Conservation (phyloP, 768 basidiomycete species). For the Scleroderma citrinum region DNA sequence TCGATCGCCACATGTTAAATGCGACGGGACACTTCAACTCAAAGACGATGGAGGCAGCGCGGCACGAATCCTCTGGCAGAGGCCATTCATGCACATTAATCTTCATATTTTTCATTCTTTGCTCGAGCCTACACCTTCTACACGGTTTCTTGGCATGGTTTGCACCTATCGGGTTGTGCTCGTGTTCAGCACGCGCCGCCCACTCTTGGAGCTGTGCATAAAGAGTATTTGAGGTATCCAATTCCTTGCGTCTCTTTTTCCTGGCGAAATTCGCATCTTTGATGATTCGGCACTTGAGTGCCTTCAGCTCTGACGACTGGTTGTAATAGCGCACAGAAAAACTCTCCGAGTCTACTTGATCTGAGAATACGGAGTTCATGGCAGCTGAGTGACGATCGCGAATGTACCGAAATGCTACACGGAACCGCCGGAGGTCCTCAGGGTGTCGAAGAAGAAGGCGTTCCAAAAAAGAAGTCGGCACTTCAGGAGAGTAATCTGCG, state of each 20-base stretch:
- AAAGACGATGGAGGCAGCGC: no score
- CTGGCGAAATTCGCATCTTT: slow-evolving; percentile 10
- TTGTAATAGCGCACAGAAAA: slow-evolving; percentile 34
- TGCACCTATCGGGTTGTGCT: background rate
- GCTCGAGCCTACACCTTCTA: slow-evolving; percentile 24
- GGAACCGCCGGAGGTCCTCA: slow-evolving; percentile 23
- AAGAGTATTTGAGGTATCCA: slow-evolving; percentile 11
- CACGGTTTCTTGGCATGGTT: background rate
- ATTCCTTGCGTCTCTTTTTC: background rate
- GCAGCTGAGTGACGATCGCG: slow-evolving; percentile 20
- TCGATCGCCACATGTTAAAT: slow-evolving; percentile 43
- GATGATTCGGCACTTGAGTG: slow-evolving; percentile 28
- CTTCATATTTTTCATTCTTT: slow-evolving; percentile 14
- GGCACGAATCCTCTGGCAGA: no score
- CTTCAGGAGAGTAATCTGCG: no score
- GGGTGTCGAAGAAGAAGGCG: slow-evolving; percentile 25
- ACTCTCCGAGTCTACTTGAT: slow-evolving; percentile 6
- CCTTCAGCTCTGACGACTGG: slow-evolving; percentile 15
- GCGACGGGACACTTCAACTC: no score
- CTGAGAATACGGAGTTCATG: slow-evolving; percentile 30
- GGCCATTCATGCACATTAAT: no score
- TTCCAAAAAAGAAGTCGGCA: slow-evolving; percentile 17
- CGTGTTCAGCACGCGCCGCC: background rate
- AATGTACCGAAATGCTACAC: slow-evolving; percentile 27
- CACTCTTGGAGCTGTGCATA: background rate